Evolutionary conservation across 768 basidiomycete species (phyloP).

Genomic region (Arthromyces matolae): DNA sequence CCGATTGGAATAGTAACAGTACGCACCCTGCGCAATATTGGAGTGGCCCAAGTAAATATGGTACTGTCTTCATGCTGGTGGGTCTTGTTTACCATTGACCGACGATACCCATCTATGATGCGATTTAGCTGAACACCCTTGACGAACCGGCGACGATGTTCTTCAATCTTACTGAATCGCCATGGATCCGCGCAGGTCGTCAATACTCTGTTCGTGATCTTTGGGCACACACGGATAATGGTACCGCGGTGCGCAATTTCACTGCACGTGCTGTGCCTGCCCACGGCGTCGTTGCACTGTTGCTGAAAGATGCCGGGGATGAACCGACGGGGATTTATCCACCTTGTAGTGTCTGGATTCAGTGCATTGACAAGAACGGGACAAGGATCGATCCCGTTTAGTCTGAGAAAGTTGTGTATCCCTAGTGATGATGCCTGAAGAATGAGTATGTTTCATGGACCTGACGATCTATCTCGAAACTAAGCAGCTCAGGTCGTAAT

Average conservation of each 20-base stretch:
- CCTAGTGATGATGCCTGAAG: neutral
- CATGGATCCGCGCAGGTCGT: constrained; percentile 60
- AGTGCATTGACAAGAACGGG: constrained; percentile 61
- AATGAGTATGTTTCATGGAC: no score
- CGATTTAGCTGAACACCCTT: constrained; percentile 48
- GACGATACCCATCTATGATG: no score
- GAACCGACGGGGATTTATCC: constrained; percentile 59
- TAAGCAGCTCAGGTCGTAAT: no score
- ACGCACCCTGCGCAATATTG: constrained; percentile 62
- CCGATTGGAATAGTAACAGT: constrained; percentile 35
- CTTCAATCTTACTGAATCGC: constrained; percentile 62
- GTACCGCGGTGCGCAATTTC: constrained; percentile 59
- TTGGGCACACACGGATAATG: constrained; percentile 71
- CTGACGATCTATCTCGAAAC: no score
- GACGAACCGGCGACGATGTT: constrained; percentile 47
- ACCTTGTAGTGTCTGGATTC: constrained; percentile 50
- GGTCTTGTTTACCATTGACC: constrained; percentile 15
- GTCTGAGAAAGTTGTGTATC: neutral
- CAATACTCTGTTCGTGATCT: constrained; percentile 66
- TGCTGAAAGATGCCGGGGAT: constrained; percentile 63
- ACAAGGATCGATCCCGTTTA: constrained; percentile 25
- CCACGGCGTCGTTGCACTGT: constrained; percentile 66
- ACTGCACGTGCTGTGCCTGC: constrained; percentile 51
- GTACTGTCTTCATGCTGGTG: constrained; percentile 66
- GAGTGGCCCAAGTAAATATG: constrained; percentile 58